A percentile compares a stretch with the other conserved stretches of the same genome.
Evolutionary conservation across 2,329 filamentous ascomycete species (phyloP).

Genomic region (Nannizzia gypsea): DNA sequence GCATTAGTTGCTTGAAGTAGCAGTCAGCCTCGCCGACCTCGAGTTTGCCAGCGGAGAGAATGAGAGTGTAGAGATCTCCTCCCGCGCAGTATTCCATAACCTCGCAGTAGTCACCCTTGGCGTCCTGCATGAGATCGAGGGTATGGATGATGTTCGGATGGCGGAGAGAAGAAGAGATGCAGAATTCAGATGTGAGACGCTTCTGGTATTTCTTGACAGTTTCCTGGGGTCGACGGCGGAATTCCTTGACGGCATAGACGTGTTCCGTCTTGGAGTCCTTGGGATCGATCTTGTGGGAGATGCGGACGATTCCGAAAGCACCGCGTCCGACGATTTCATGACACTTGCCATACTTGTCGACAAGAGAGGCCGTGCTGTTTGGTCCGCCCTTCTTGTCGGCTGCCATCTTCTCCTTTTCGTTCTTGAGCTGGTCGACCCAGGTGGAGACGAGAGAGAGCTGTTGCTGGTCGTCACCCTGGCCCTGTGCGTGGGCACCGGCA

Average conservation of each 20-base stretch:
- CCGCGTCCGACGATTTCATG: slow-evolving; percentile 93
- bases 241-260: slow-evolving; percentile 95
- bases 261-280: slow-evolving; percentile 68
- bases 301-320: slow-evolving; percentile 92
- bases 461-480: slow-evolving; percentile 50
- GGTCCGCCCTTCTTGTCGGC: slow-evolving; percentile 66
- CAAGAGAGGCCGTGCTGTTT: slow-evolving; percentile 64
- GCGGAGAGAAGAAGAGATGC: slow-evolving; percentile 90
- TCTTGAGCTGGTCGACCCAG: slow-evolving; percentile 89
- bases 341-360: slow-evolving; percentile 97
- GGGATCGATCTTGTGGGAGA: slow-evolving; percentile 88
- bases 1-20: slow-evolving; percentile 99
- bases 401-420: slow-evolving; percentile 65
- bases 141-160: slow-evolving; percentile 98
- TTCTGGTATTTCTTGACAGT: slow-evolving; percentile 97
- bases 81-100: slow-evolving; percentile 99
- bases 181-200: slow-evolving; percentile 91
- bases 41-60: slow-evolving; percentile 81
- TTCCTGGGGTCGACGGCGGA: slow-evolving; percentile 84
- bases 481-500: slow-evolving; percentile 16
- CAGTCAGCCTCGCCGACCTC: slow-evolving; percentile 86
- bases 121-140: slow-evolving; percentile 83
- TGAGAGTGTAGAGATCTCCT: slow-evolving; percentile 86
- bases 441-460: slow-evolving; percentile 86
- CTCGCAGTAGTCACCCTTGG: slow-evolving; percentile 95